Percentiles rank a stretch among this genome's conserved stretches.
Conservation (phyloP, 495 filamentous ascomycete genomes). For the Aspergillus ellipticus region DNA sequence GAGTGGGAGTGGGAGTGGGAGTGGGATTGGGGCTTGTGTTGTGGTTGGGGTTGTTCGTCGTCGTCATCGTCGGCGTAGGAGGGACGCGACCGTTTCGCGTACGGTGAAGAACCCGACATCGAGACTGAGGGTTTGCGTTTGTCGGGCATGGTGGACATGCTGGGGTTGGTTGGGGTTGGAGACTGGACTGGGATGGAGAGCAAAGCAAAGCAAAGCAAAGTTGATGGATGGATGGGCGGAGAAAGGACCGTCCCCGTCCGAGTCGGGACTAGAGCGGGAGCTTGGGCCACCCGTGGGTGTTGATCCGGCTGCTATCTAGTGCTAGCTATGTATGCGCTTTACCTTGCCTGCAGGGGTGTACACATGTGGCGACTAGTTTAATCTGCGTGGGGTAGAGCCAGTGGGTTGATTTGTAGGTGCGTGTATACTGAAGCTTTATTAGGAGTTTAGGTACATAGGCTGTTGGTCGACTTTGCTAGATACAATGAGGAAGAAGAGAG, state of each 20-base stretch:
- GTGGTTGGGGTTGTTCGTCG: constrained; percentile 13
- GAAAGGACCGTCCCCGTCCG: not conserved
- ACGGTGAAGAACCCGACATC: constrained; percentile 14
- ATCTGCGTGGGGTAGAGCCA: too few species aligned
- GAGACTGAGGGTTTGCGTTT: constrained; percentile 32
- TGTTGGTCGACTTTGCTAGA: too few species aligned
- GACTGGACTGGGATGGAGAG: constrained; percentile 9
- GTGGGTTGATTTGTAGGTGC: too few species aligned
- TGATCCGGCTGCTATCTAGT: too few species aligned
- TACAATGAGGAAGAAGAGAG: too few species aligned
- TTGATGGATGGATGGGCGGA: not conserved
- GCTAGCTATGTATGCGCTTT: too few species aligned
- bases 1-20: too few species aligned
- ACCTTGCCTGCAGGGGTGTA: too few species aligned
- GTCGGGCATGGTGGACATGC: constrained; percentile 27
- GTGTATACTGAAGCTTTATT: too few species aligned
- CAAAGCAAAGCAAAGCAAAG: not conserved
- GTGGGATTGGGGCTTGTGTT: too few species aligned
- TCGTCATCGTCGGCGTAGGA: constrained; percentile 27
- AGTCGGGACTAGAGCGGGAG: constrained; percentile 8
- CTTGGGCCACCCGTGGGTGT: constrained; percentile 18
- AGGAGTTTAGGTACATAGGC: too few species aligned
- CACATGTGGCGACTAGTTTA: too few species aligned
- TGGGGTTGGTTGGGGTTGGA: constrained; percentile 5
- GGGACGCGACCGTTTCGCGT: constrained; percentile 28